A percentile compares a stretch with the other conserved stretches of the same genome.
Evolutionary conservation across 345 rosid species (phyloP).

Genomic region (Luvunga scandens): DNA sequence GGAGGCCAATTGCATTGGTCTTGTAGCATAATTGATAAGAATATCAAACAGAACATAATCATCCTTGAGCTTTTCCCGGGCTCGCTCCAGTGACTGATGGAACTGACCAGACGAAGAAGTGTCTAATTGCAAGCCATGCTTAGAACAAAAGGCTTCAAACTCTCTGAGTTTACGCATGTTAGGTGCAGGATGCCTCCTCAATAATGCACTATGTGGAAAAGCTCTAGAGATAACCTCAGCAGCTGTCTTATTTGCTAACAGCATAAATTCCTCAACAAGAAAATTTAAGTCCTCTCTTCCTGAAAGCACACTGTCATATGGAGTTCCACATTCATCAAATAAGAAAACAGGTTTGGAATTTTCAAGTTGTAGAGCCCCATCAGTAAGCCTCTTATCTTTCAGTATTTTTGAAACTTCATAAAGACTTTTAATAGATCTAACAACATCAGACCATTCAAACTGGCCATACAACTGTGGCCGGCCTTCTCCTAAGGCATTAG

Average conservation of each 20-base stretch:
- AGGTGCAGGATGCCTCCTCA: conserved; percentile 91
- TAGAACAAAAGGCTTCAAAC: conserved; percentile 70
- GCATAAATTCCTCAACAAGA: conserved; percentile 94
- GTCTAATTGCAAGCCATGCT: conserved; percentile 72
- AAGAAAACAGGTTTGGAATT: conserved; percentile 47
- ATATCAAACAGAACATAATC: conserved; percentile 61
- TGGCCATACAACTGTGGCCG: conserved; percentile 58
- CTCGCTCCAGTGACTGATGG: conserved; percentile 52
- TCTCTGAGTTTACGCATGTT: conserved; percentile 80
- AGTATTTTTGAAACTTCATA: conserved; percentile 53
- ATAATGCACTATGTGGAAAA: conserved; percentile 69
- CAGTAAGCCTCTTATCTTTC: conserved; percentile 56
- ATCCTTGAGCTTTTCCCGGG: conserved; percentile 62
- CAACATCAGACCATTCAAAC: conserved; percentile 64
- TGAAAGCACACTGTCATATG: conserved; percentile 51
- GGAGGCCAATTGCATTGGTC: conserved; percentile 75
- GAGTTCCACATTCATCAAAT: conserved; percentile 73
- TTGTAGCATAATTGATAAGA: conserved; percentile 65
- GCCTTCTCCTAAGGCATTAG: conserved; percentile 24
- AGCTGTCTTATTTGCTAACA: conserved; percentile 80
- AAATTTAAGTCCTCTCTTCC: conserved; percentile 50
- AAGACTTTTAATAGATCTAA: conserved; percentile 56
- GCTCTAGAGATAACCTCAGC: conserved; percentile 88
- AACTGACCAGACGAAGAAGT: conserved; percentile 69
- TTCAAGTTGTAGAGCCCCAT: conserved; percentile 77